Percentiles rank a stretch among this genome's conserved stretches.
These are phyloP conservation scores for Chernovozyma aurita DNA, from an alignment of 1,139 yeast species.

Conservation along the genomic window DNA sequence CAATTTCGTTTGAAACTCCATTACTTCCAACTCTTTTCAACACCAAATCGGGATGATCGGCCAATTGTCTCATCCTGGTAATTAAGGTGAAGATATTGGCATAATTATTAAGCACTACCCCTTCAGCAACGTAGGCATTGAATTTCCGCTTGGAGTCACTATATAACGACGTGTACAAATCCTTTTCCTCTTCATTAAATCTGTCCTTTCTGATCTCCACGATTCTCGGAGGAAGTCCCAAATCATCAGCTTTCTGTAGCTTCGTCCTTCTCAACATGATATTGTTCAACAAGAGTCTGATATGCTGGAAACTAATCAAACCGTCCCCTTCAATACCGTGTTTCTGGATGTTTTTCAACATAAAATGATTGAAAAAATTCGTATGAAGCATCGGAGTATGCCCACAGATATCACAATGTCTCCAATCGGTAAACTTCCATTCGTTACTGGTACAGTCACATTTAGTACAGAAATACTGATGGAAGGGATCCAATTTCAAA, in stretches of 20 bases:
- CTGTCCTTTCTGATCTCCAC: conserved; percentile 82
- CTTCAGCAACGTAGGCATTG: conserved; percentile 86
- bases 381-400: conserved; percentile 94
- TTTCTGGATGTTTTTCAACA: conserved; percentile 87
- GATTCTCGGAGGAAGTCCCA: conserved; percentile 92
- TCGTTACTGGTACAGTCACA: conserved; percentile 78
- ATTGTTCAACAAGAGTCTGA: conserved; percentile 67
- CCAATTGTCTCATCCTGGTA: conserved; percentile 95
- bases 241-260: conserved; percentile 92
- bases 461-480: conserved; percentile 83
- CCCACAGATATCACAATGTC: conserved; percentile 81
- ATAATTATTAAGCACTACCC: conserved; percentile 90
- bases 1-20: conserved; percentile 28
- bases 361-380: conserved; percentile 90
- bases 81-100: conserved; percentile 94
- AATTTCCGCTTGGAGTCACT: conserved; percentile 83
- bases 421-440: conserved; percentile 81
- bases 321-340: conserved; percentile 82
- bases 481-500: conserved; percentile 78
- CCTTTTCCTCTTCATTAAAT: conserved; percentile 93
- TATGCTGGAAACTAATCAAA: conserved; percentile 66
- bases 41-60: conserved; percentile 96
- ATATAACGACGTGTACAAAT: conserved; percentile 80
- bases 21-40: conserved; percentile 58
- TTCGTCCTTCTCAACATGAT: conserved; percentile 93